phyloP scores from a whole-genome alignment of 768 basidiomycete species.

The Lactarius hengduanensis region DNA sequence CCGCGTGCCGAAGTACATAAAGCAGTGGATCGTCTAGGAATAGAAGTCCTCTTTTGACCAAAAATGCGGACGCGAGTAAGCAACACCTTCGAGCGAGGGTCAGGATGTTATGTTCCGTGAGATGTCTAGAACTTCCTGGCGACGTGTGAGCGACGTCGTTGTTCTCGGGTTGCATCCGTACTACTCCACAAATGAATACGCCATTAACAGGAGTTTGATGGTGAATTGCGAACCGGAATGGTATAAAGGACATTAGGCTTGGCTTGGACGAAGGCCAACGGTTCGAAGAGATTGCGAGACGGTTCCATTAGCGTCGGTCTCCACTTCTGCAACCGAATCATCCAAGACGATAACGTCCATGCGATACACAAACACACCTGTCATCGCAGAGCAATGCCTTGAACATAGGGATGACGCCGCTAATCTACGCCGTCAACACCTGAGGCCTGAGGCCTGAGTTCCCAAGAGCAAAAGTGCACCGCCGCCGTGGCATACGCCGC shows the following conservation, averaged over 20 bases:
- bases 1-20: constrained; percentile 67
- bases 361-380: constrained; percentile 21
- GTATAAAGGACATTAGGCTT: constrained; percentile 82
- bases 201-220: constrained; percentile 6
- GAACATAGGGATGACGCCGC: constrained; percentile 68
- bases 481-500: constrained; percentile 47
- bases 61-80: not conserved
- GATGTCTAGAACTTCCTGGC: constrained; percentile 67
- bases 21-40: constrained; percentile 70
- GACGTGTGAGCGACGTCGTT: constrained; percentile 67
- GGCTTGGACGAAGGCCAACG: constrained; percentile 71
- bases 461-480: constrained; percentile 23
- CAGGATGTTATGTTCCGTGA: constrained; percentile 73
- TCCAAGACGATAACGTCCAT: not conserved
- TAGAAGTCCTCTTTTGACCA: not conserved
- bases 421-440: constrained; percentile 31
- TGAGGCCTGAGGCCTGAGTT: too few species aligned
- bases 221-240: constrained; percentile 50
- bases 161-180: constrained; percentile 87
- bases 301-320: constrained; percentile 73
- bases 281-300: constrained; percentile 55
- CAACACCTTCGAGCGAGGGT: constrained; percentile 71
- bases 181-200: constrained; percentile 43
- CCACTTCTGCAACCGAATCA: constrained; percentile 55
- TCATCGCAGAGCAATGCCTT: constrained; percentile 53